phyloP scores from a whole-genome alignment of 1,284 basidiomycete species.

The Malassezia globosa region DNA sequence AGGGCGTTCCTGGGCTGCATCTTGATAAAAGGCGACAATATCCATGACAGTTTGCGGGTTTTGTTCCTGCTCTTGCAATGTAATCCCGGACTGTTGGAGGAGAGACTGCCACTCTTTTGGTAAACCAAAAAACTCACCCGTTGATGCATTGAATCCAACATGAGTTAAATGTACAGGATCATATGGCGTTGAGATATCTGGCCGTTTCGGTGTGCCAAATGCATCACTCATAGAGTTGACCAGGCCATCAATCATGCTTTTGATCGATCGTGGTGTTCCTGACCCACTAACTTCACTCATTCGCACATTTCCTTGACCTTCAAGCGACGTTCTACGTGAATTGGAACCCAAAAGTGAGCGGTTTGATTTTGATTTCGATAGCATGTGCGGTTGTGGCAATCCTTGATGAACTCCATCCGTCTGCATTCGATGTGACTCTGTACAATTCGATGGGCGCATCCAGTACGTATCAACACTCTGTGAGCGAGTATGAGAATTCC shows the following conservation, averaged over 20 bases:
- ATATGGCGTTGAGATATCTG: constrained; percentile 90
- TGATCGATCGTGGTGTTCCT: constrained; percentile 24
- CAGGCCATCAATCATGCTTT: constrained; percentile 47
- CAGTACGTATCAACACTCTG: constrained; percentile 2
- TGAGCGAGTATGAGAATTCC: not conserved
- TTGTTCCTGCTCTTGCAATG: constrained; percentile 84
- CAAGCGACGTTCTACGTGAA: not conserved
- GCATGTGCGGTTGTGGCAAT: not conserved
- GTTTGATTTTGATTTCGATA: not conserved
- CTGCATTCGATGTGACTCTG: not conserved
- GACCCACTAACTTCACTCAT: constrained; percentile 7
- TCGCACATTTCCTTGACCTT: not conserved
- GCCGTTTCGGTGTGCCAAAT: constrained; percentile 62
- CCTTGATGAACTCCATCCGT: not conserved
- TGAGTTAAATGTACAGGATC: constrained; percentile 99
- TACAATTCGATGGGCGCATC: not conserved
- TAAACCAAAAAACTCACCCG: constrained; percentile 79
- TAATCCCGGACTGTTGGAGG: constrained; percentile 89
- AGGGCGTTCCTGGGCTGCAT: constrained; percentile 49
- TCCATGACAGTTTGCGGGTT: constrained; percentile 98
- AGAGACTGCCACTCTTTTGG: constrained; percentile 99
- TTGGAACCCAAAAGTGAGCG: not conserved
- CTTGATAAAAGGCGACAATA: constrained; percentile 96
- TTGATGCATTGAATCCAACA: constrained; percentile 96
- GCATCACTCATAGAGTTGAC: constrained; percentile 46